A percentile compares a stretch with the other conserved stretches of the same genome.
phyloP scores from a whole-genome alignment of 176 grass and related monocot genomes.

The Zoysia pacifica region DNA sequence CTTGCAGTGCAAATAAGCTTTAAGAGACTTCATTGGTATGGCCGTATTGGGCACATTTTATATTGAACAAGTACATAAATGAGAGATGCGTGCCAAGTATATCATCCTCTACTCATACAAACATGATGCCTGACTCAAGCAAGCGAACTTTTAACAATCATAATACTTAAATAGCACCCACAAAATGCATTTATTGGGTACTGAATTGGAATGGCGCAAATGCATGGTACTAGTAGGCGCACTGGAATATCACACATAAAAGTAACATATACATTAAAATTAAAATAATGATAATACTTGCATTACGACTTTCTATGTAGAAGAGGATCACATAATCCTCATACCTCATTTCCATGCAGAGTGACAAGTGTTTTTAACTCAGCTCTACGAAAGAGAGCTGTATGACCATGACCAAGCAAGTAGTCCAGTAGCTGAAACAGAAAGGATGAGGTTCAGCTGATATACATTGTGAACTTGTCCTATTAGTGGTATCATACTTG shows the following conservation, averaged over 20 bases:
- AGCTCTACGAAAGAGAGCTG: slow-evolving; percentile 88
- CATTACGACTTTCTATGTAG: neutral
- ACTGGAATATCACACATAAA: neutral
- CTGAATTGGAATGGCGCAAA: neutral
- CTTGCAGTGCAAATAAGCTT: neutral
- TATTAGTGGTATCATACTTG: slow-evolving; percentile 2
- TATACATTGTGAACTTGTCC: neutral
- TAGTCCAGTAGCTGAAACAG: slow-evolving; percentile 78
- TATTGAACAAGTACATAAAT: neutral
- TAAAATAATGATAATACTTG: slow-evolving; percentile 12
- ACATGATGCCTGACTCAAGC: neutral
- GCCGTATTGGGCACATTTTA: neutral
- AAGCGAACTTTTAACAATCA: slow-evolving; percentile 17
- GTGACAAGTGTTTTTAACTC: slow-evolving; percentile 95
- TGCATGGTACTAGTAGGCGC: neutral
- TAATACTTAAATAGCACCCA: neutral
- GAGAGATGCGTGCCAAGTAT: neutral
- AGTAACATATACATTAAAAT: neutral
- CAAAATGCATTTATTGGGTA: slow-evolving; percentile 3
- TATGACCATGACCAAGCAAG: slow-evolving; percentile 72
- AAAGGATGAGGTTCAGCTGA: slow-evolving; percentile 22
- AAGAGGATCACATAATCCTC: slow-evolving; percentile 20
- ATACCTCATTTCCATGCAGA: slow-evolving; percentile 92
- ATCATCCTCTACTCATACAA: neutral
- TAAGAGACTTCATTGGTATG: neutral